Evolutionary conservation across 495 filamentous ascomycete genomes (phyloP), one percentile per base, ranked within the genome.

Genomic region (Talaromyces nanjingensis): DNA sequence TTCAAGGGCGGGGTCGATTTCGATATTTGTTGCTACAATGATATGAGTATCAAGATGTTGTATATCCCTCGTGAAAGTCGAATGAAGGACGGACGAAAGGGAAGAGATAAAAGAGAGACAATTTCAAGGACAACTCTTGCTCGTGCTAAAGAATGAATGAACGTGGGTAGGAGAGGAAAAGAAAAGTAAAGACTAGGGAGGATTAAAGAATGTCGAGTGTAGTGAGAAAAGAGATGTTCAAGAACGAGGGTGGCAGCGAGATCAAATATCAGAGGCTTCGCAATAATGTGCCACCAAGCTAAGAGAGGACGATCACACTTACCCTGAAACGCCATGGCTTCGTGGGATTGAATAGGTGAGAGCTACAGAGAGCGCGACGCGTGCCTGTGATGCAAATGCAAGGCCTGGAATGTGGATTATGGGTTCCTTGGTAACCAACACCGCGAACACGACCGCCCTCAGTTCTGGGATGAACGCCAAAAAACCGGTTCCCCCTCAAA

Each of bases 351-450:
- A 59, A 57, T 39, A 53, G 33, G 12, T 33, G 55, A 9, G 20
- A 22, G 60, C 16, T 29, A 58, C 22, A 63, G 47, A 39, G 27
- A 64, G 53, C 62, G 62, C 62, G 62, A 57, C 62, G 62, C 62
- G 62, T 64, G 60, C 60, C 60, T 62, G 60, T 53, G 62, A 59
- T 57, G 62, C 62, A 64, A 47, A 64, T 62, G 62, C 55, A 64
- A 64, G 62, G 62, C 53, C 62, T 64, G 62, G 55, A 64, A 64
- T 64, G 62, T 64, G 62, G 60, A 54, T 53, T 64, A 59, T 64
- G 52, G 49, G 52, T 64, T 64, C 42, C 55, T 64, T 57, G 62
- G 55, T 47, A 58, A 64, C 62, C 47, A 54, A 18, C 39, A 62
- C 60, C 45, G 60, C 60, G 60, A 42, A 62, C 27, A 20, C n/a